Base-by-base conservation (phyloP, 148 eudicot genomes). In the Silene latifolia region DNA sequence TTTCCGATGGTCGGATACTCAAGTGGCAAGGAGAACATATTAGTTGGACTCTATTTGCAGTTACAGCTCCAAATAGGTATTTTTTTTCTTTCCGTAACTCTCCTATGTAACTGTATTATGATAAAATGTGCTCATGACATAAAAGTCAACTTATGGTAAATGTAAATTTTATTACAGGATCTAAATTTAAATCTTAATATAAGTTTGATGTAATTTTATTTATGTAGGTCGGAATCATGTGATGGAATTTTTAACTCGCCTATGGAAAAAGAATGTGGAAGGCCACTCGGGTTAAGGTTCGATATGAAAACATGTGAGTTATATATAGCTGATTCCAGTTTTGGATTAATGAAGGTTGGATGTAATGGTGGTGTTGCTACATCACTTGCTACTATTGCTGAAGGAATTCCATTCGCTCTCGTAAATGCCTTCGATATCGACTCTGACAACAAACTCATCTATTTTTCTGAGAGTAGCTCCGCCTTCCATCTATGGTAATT, bases 1-100 rank as follows among this genome's bases (percentile, higher is more conserved):
- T 77, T 4, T 74, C 76, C 9, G 76, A 82, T 58, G 84, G 81
- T 15, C 74, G 78, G 0, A 74, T 82, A 2, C 58, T 82, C 27
- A 74, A 56, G 67, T 74, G 76, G 76, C 53, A 73, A 18, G 78
- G 70, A 19, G 0, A 62, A 5, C 10, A 39, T 9, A 17, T 20
- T 24, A 71, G 72, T 29, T 82, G 80, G 75, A 71, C 13, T 13
- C 1, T 4, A 6, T 82, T 54, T 29, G 78, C 81, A 4, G n/a
- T 47, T 12, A 74, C 81, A 2, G 32, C 13, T 7, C 51, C 79
- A 0, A 51, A 78, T 1, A 63, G 81, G 84, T 82, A 77, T 18
- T 35, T 14, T 35, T 14, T 25, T 32, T 11, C 18, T 14, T 68
- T 68, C 7, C 10, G 18, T 3, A 9, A 48, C 11, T 44, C 8